phyloP scores from a whole-genome alignment of 768 basidiomycete genomes.

The Kwoniella europaea region DNA sequence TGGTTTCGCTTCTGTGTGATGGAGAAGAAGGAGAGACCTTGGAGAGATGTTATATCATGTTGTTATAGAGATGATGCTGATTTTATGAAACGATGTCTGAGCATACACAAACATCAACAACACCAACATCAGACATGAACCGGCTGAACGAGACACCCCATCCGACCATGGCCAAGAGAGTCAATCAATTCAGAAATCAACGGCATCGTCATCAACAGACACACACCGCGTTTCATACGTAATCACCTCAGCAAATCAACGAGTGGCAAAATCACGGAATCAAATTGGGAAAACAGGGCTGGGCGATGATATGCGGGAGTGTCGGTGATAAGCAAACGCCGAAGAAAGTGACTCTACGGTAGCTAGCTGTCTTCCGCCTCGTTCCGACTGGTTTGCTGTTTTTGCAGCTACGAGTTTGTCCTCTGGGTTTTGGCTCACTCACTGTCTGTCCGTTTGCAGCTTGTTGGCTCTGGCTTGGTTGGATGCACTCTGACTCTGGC shows the following conservation, averaged over 20 bases:
- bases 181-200: not conserved
- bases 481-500: not conserved
- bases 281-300: not conserved
- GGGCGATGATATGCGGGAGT: not conserved
- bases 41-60: not conserved
- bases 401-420: too few relatives aligned
- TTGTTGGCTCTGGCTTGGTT: conserved; percentile 5
- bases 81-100: not conserved
- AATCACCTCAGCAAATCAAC: not conserved
- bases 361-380: not conserved
- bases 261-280: conserved; percentile 21
- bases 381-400: not conserved
- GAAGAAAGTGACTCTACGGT: not conserved
- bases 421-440: not conserved
- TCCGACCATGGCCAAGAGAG: not conserved
- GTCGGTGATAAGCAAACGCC: conserved; percentile 22
- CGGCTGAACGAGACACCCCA: not conserved
- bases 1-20: too few relatives aligned
- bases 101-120: not conserved
- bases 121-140: not conserved
- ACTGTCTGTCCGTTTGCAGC: too few relatives aligned
- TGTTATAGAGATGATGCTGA: not conserved
- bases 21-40: too few relatives aligned
- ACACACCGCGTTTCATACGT: conserved; percentile 19
- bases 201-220: conserved; percentile 2